Conservation (phyloP, 1,284 basidiomycete genomes). For the Pseudozyma tsukubaensis region DNA sequence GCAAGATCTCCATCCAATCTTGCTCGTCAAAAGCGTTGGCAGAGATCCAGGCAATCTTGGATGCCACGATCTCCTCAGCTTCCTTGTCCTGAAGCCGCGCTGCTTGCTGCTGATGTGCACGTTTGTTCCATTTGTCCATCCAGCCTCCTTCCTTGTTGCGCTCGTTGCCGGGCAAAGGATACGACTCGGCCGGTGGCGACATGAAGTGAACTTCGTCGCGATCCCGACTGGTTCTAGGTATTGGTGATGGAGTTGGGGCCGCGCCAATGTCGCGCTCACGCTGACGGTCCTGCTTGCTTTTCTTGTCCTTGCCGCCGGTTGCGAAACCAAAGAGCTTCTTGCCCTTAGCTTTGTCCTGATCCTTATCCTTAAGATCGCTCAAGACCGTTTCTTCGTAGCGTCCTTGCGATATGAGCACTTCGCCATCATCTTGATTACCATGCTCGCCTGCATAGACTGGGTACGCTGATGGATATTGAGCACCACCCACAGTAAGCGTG, state of each 20-base stretch:
- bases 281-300: constrained; percentile 26
- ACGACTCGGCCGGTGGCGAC: constrained; percentile 14
- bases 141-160: constrained; percentile 40
- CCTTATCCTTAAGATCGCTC: constrained; percentile 21
- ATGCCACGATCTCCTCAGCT: constrained; percentile 25
- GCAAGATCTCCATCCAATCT: constrained; percentile 53
- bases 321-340: constrained; percentile 46
- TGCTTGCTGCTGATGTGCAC: constrained; percentile 24
- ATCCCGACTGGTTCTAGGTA: constrained; percentile 13
- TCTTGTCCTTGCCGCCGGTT: constrained; percentile 36
- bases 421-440: constrained; percentile 20
- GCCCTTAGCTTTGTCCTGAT: constrained; percentile 41
- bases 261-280: background rate
- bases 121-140: constrained; percentile 45
- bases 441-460: constrained; percentile 40
- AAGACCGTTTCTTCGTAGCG: constrained; percentile 33
- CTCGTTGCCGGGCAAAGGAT: constrained; percentile 6
- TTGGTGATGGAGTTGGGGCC: constrained; percentile 12
- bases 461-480: constrained; percentile 22
- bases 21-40: constrained; percentile 24
- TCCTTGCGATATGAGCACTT: constrained; percentile 45
- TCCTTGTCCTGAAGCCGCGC: constrained; percentile 35
- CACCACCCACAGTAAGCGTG: constrained; percentile 7
- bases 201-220: constrained; percentile 16
- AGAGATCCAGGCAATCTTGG: constrained; percentile 46